Evolutionary conservation across 2,329 filamentous ascomycete genomes (phyloP), one percentile per base, ranked within the genome.

Genomic region (Diaporthe vexans): DNA sequence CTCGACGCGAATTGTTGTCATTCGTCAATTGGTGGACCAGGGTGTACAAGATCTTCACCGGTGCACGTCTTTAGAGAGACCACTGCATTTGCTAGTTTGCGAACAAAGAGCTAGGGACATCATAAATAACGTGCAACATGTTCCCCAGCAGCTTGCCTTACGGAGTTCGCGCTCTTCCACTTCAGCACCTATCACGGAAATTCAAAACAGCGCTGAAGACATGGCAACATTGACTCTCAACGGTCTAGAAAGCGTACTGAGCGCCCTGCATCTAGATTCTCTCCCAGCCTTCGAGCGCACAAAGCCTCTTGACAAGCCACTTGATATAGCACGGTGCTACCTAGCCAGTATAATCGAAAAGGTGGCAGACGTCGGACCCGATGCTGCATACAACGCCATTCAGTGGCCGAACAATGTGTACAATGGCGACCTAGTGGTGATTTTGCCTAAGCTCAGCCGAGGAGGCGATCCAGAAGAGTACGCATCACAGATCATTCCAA

Each of bases 201-300:
- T 13, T 33, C 33, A 37, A 5, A 37, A 6, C 10, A n/a, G 21
- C 19, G 11, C 19, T 13, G 33, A 58, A n/a, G 10, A 43, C 19
- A 72, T 90, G 83, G 80, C 88, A 76, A 91, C 91, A 91, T 26
- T 90, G 88, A 79, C 91, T 81, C 79, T 92, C 88, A 77, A 92
- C 78, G 61, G 86, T 86, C 79, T 92, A 83, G 70, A 93, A 84
- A 48, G 91, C 86, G 70, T 92, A 88, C 63, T 92, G 84, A 0
- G 89, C 88, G 74, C 92, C 78, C 2, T 91, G 88, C 0, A 91
- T 85, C 86, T 83, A 72, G 73, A 82, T 75, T 54, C 83, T 71
- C 73, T 78, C 81, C 78, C 73, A 35, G 8, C 21, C 33, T 17
- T 76, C 77, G n/a, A 74, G 78, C 61, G 70, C 78, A 19, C 73